phyloP scores from a whole-genome alignment of 2,329 filamentous ascomycete genomes.

The Cladosporium sp. region DNA sequence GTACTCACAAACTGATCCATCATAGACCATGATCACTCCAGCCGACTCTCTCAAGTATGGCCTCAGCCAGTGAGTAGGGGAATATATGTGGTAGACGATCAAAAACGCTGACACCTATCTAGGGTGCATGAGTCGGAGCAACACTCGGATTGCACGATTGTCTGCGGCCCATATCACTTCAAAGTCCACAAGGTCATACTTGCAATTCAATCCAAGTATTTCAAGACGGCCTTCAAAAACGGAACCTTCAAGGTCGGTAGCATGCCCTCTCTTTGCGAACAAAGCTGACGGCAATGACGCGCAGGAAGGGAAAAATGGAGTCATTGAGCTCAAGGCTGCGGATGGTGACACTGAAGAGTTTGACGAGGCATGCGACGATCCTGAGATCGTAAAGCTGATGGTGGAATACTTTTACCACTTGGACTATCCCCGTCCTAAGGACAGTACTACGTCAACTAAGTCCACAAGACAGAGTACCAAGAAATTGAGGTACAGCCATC shows the following conservation, averaged over 20 bases:
- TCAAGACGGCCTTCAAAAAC: constrained; percentile 14
- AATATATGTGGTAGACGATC: no score
- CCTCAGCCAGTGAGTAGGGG: no score
- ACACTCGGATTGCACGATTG: constrained; percentile 39
- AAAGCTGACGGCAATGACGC: no score
- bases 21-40: no score
- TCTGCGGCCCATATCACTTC: constrained; percentile 35
- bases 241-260: constrained; percentile 12
- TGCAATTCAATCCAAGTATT: constrained; percentile 36
- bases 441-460: no score
- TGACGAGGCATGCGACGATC: constrained; percentile 19
- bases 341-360: constrained; percentile 11
- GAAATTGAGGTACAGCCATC: not conserved
- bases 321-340: constrained; percentile 13
- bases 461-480: not conserved
- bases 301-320: not conserved
- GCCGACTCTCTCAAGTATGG: no score
- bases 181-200: constrained; percentile 37
- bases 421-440: constrained; percentile 16
- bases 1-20: no score
- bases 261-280: no score
- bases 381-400: constrained; percentile 22
- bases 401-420: constrained; percentile 26
- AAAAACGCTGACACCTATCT: no score
- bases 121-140: constrained; percentile 12